Conservation (phyloP, 2,329 filamentous ascomycete genomes). For the Botrytis sinoallii region DNA sequence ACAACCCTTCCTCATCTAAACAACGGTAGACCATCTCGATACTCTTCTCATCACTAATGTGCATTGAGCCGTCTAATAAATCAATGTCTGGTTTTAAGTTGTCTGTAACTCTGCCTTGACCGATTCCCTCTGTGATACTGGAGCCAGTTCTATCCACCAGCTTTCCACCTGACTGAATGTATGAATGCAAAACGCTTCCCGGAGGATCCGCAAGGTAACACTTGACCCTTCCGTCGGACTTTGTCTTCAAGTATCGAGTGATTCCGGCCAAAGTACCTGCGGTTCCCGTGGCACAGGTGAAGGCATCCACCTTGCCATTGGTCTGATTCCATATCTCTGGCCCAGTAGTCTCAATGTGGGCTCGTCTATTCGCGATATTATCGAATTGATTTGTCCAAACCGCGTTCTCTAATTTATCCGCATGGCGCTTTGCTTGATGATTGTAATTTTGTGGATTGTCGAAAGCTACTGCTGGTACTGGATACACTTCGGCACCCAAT, state of each 20-base stretch:
- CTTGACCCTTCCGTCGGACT: slow-evolving; percentile 74
- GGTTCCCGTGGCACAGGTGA: slow-evolving; percentile 92
- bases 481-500: slow-evolving; percentile 91
- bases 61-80: slow-evolving; percentile 78
- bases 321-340: slow-evolving; percentile 98
- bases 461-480: slow-evolving; percentile 92
- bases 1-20: slow-evolving; percentile 91
- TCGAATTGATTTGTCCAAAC: slow-evolving; percentile 99
- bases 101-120: slow-evolving; percentile 93
- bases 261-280: slow-evolving; percentile 86
- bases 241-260: slow-evolving; percentile 84
- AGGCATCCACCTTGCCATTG: slow-evolving; percentile 78
- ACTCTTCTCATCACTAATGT: slow-evolving; percentile 87
- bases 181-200: slow-evolving; percentile 88
- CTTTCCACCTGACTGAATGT: slow-evolving; percentile 80
- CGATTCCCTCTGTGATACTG: slow-evolving; percentile 96
- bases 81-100: slow-evolving; percentile 84
- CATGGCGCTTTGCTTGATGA: slow-evolving; percentile 87
- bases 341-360: slow-evolving; percentile 94
- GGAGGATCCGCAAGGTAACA: slow-evolving; percentile 91
- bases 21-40: slow-evolving; percentile 98
- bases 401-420: slow-evolving; percentile 79
- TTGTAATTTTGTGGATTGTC: slow-evolving; percentile 98
- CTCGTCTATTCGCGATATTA: slow-evolving; percentile 88
- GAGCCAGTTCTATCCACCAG: slow-evolving; percentile 77